These are phyloP conservation scores for Fusarium nelsonii DNA, from an alignment of 2,329 filamentous ascomycete genomes.

Conservation along the genomic window DNA sequence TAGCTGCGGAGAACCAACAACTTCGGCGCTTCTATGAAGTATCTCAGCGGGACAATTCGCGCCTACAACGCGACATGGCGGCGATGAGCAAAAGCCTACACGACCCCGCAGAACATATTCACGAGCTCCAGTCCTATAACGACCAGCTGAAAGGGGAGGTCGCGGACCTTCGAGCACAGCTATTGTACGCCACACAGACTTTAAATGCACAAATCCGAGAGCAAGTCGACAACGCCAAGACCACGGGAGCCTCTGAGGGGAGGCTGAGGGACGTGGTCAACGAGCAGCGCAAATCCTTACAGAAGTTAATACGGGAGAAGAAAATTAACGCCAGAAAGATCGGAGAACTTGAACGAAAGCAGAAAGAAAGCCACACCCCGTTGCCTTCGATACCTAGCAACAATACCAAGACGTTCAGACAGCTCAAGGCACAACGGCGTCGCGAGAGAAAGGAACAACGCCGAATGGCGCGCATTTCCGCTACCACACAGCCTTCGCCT, in stretches of 20 bases:
- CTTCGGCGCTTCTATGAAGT: too few species aligned
- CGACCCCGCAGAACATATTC: not conserved
- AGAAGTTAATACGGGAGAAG: not conserved
- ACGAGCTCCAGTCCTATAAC: not conserved
- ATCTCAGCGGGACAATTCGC: too few species aligned
- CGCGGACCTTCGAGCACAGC: not conserved
- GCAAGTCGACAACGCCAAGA: not conserved
- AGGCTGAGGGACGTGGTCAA: not conserved
- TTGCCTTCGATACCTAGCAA: not conserved
- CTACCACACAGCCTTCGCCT: not conserved
- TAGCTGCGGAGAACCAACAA: too few species aligned
- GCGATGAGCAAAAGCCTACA: too few species aligned
- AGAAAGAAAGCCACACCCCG: rapidly evolving
- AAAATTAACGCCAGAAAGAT: not conserved
- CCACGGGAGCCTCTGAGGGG: rapidly evolving
- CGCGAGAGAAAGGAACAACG: not conserved
- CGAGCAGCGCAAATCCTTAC: not conserved
- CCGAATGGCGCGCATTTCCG: not conserved
- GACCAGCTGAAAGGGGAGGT: not conserved
- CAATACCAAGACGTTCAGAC: not conserved
- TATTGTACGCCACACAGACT: not conserved
- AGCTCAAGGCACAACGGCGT: not conserved
- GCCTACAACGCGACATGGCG: too few species aligned
- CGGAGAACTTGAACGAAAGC: not conserved
- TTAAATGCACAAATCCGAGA: not conserved